Percentiles rank a stretch among this genome's conserved stretches.
phyloP scores from a whole-genome alignment of 2,329 filamentous ascomycete genomes.

The Apiospora sp. region DNA sequence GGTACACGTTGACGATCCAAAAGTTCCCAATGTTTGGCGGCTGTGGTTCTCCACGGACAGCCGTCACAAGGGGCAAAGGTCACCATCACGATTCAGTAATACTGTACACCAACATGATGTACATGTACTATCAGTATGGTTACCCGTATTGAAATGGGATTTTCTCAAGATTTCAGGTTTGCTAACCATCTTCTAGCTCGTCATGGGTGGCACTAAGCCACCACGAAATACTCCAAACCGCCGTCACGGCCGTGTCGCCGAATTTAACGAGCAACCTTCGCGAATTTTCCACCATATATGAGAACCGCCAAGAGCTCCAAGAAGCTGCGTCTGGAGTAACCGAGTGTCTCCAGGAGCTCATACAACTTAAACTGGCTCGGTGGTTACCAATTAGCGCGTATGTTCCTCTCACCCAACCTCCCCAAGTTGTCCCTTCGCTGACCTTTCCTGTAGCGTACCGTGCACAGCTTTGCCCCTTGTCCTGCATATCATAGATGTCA shows the following conservation, averaged over 20 bases:
- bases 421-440: slow-evolving; percentile 19
- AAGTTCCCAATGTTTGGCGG: slow-evolving; percentile 50
- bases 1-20: slow-evolving; percentile 49
- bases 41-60: slow-evolving; percentile 38
- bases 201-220: slow-evolving; percentile 54
- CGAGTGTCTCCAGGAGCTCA: slow-evolving; percentile 55
- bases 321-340: slow-evolving; percentile 54
- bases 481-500: slow-evolving; percentile 48
- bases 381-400: slow-evolving; percentile 58
- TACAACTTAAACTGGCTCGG: slow-evolving; percentile 52
- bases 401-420: slow-evolving; percentile 31
- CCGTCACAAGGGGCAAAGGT: slow-evolving; percentile 37
- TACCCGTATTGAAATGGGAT: not conserved
- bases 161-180: slow-evolving; percentile 26
- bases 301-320: slow-evolving; percentile 52
- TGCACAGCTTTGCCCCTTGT: slow-evolving; percentile 48
- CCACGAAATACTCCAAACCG: slow-evolving; percentile 54
- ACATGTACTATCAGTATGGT: slow-evolving; percentile 60
- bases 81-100: slow-evolving; percentile 51
- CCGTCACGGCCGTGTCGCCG: slow-evolving; percentile 48
- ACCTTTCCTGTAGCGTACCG: slow-evolving; percentile 37
- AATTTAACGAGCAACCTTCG: slow-evolving; percentile 41
- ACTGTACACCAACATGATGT: slow-evolving; percentile 56
- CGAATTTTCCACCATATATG: slow-evolving; percentile 48
- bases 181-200: slow-evolving; percentile 42